A percentile compares a stretch with the other conserved stretches of the same genome.
Evolutionary conservation across 805 yeast genomes (phyloP).

Genomic region (Tetrapisispora arboricola): DNA sequence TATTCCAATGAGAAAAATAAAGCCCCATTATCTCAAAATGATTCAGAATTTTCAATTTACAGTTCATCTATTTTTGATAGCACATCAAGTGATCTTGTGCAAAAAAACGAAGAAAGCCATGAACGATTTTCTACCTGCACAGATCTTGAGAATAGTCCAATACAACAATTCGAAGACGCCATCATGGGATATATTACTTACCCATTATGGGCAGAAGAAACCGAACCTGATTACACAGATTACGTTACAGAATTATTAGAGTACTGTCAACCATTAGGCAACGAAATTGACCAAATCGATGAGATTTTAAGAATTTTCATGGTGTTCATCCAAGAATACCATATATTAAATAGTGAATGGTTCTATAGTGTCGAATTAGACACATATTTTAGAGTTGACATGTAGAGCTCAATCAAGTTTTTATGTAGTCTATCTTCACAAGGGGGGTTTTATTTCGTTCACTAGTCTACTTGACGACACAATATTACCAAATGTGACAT

Average conservation of each 20-base stretch:
- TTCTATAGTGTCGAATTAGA: neutral
- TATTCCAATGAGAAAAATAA: no score
- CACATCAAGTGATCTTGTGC: neutral
- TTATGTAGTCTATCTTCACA: no score
- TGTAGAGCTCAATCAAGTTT: no score
- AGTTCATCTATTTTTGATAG: neutral
- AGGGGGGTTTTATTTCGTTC: no score
- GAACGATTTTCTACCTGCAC: neutral
- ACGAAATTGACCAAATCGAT: neutral
- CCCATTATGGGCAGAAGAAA: neutral
- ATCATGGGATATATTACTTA: neutral
- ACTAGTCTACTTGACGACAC: no score
- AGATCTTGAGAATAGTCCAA: neutral
- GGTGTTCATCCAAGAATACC: neutral
- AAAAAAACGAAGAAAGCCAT: neutral
- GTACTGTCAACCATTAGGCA: neutral
- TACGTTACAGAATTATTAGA: neutral
- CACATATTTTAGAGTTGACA: neutral
- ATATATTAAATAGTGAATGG: neutral
- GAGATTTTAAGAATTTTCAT: neutral
- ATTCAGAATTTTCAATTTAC: neutral
- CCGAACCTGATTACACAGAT: neutral
- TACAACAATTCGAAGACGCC: conserved; percentile 1
- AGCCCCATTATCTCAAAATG: no score
- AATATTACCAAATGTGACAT: no score